Base-by-base conservation (phyloP, 2,329 filamentous ascomycete species). In the Claviceps fusiformis region DNA sequence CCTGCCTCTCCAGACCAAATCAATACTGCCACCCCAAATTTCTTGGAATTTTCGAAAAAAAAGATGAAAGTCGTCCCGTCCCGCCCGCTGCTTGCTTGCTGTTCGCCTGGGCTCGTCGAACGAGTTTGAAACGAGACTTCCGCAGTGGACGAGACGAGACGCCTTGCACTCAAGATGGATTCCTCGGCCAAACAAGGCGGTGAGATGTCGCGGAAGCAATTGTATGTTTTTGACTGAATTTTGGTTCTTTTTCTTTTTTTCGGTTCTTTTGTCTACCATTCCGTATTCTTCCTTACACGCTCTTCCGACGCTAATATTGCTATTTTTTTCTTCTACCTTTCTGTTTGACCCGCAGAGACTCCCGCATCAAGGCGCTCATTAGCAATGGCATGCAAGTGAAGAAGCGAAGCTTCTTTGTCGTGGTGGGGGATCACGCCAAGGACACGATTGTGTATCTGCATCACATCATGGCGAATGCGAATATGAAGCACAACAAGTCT, bases 351-450 rank as follows among this genome's bases (percentile, higher is more conserved):
- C 35, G 35, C 10, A 90, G 89, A 67, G 90, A 95, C 72, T 87
- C 87, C 73, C 87, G 90, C 71, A 95, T 96, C 65, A 87, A 86
- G 58, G 85, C 90, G 70, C 83, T 96, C 63, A 92, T 96, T 66
- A 83, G 85, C 69, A 96, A 95, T 86, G 87, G 87, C 61, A 78
- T 91, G 59, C 89, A 88, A 71, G 90, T 96, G 71, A 96, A 95
- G 81, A 97, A 97, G 76, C 83, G 93, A 70, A 95, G 88, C 74
- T 96, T 98, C 76, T 95, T 98, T 71, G 89, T 98, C 56, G 85
- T 98, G 29, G 92, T 98, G 49, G 93, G 93, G 66, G 68, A 98
- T 70, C 83, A 83, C 56, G 83, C 90, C 62, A 98, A 98, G 71
- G 93, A 98, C 77, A 89, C 92, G 63, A 97, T 98, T 67, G 91